phyloP scores from a whole-genome alignment of 129 eudicot species.

The Sambucus nigra region DNA sequence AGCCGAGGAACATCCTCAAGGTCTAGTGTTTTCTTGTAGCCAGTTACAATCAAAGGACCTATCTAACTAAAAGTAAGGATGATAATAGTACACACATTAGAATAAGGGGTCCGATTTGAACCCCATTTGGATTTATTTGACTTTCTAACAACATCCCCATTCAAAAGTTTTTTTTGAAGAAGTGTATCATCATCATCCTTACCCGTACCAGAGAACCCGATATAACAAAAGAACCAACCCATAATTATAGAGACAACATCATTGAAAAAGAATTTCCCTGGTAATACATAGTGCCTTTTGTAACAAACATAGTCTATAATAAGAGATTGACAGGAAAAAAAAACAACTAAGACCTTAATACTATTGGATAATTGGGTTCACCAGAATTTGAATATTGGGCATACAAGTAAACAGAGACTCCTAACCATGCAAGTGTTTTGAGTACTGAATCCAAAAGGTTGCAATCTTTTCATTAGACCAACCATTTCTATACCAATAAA shows the following conservation, averaged over 20 bases:
- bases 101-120: constrained; percentile 27
- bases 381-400: constrained; percentile 10
- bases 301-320: constrained; percentile 22
- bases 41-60: constrained; percentile 28
- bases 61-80: constrained; percentile 39
- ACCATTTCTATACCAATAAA: constrained; percentile 35
- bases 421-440: constrained; percentile 26
- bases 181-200: not conserved
- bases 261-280: constrained; percentile 19
- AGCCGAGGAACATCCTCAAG: constrained; percentile 53
- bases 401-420: constrained; percentile 23
- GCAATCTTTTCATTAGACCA: constrained; percentile 35
- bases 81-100: constrained; percentile 24
- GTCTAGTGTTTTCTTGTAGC: constrained; percentile 33
- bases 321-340: constrained; percentile 20
- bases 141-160: constrained; percentile 20
- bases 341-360: constrained; percentile 36
- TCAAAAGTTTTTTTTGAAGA: constrained; percentile 35
- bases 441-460: constrained; percentile 24
- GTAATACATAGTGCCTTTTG: constrained; percentile 5
- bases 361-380: constrained; percentile 22
- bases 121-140: constrained; percentile 21
- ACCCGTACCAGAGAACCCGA: constrained; percentile 20
- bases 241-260: constrained; percentile 24
- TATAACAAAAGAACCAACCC: constrained; percentile 22